These are phyloP conservation scores for Oryza meyeriana DNA, from an alignment of 176 grass and related monocot species.

Conservation along the genomic window DNA sequence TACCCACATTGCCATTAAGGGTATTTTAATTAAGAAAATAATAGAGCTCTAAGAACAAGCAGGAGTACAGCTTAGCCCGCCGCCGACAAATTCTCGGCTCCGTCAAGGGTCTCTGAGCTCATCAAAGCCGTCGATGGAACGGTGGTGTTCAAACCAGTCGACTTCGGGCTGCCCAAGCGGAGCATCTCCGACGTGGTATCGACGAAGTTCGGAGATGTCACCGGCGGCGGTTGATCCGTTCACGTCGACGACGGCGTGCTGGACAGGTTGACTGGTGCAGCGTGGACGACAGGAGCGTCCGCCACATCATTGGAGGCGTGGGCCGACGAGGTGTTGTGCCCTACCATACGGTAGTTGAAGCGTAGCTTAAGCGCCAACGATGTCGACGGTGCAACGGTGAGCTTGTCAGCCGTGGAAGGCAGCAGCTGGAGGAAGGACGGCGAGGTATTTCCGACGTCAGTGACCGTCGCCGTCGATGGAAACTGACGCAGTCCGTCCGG, in stretches of 20 bases:
- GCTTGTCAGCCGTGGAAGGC: slow-evolving; percentile 46
- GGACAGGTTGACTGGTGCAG: slow-evolving; percentile 30
- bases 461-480: slow-evolving; percentile 47
- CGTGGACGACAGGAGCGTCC: slow-evolving; percentile 27
- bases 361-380: slow-evolving; percentile 32
- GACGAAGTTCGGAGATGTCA: slow-evolving; percentile 28
- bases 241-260: slow-evolving; percentile 43
- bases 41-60: no score
- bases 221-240: slow-evolving; percentile 8
- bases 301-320: slow-evolving; percentile 46
- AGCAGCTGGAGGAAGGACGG: slow-evolving; percentile 15
- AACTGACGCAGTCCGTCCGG: slow-evolving; percentile 18
- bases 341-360: slow-evolving; percentile 49
- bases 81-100: background rate
- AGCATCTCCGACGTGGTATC: slow-evolving; percentile 47
- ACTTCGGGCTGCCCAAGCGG: slow-evolving; percentile 39
- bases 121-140: slow-evolving; percentile 38
- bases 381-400: slow-evolving; percentile 24
- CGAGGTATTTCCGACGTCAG: slow-evolving; percentile 34
- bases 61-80: slow-evolving; percentile 32
- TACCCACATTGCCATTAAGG: no score
- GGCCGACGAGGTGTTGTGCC: slow-evolving; percentile 45
- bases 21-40: no score
- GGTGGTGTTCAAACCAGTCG: slow-evolving; percentile 63
- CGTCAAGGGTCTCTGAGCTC: slow-evolving; percentile 28